Base-by-base conservation (phyloP, 1,284 basidiomycete genomes). In the Leucoagaricus sp. region DNA sequence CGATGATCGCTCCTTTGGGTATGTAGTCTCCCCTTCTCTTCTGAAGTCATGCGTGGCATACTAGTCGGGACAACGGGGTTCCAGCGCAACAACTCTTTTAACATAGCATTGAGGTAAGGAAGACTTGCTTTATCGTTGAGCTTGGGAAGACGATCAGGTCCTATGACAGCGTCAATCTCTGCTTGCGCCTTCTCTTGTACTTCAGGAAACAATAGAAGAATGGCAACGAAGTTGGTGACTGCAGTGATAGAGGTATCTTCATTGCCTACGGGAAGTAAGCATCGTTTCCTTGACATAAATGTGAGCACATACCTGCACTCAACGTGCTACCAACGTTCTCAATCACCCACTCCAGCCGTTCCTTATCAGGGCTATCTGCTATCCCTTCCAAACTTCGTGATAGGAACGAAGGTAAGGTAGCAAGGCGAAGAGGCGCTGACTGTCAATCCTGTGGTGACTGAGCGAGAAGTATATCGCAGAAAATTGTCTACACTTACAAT, bases 31-130 rank as follows among this genome's bases (percentile, higher is more conserved):
- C 60, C 2, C 53, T 49, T 36, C 61, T 63, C 60, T 41, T 55
- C 29, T 8, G n/a, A 53, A 26, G 45, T 41, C 47, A 54, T 51
- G 36, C 15, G 51, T 9, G 53, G 52, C 12, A 36, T 36, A 41
- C 47, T 42, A n/a, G 25, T 38, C 1, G 84, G 82, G 4, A 67
- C 69, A 17, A 84, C 81, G 3, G 72, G 67, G 57, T 82, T 74
- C 87, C 86, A 89, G 3, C 61, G 55, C 23, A 62, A 51, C 4
- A 53, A 33, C 33, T 64, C 61, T 25, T 55, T 55, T 21, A 61
- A 41, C 23, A 59, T 25, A 5, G 63, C 63, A 19, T 31, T 58
- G 7, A 63, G 34, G 40, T 63, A 64, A 5, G 63, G 61, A 29
- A 64, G 44, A 7, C 48, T 56, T 31, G 58, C 47, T 21, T 50